Evolutionary conservation across 2,329 filamentous ascomycete species (phyloP).

Genomic region (Colletotrichum costaricense): DNA sequence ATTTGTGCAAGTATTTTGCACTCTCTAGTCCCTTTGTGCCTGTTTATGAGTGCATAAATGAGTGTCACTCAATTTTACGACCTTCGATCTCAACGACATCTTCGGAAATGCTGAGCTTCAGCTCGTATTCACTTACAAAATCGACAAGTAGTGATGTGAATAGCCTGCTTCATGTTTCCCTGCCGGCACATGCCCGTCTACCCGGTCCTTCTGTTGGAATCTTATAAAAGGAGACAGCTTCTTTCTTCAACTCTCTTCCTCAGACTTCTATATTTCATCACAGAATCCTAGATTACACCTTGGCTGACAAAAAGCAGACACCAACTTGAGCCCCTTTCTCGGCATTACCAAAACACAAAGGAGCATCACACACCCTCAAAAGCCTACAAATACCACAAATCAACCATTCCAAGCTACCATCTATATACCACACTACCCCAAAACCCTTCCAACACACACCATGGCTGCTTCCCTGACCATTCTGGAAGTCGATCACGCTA

Average conservation of each 20-base stretch:
- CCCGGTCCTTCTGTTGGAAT: neutral
- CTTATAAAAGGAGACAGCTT: neutral
- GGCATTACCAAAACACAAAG: neutral
- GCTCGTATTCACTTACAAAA: no score
- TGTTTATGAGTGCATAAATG: no score
- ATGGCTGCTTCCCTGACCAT: neutral
- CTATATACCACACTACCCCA: slow-evolving; percentile 28
- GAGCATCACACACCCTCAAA: neutral
- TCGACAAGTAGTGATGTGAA: neutral
- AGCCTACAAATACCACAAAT: no score
- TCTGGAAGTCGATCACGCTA: neutral
- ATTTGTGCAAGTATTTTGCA: neutral
- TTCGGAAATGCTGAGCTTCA: no score
- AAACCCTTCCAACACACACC: neutral
- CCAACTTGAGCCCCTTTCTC: neutral
- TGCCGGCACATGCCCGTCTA: neutral
- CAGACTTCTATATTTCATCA: neutral
- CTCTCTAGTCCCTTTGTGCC: no score
- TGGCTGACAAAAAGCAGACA: neutral
- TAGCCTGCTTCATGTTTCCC: neutral
- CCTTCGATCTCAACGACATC: no score
- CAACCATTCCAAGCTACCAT: slow-evolving; percentile 35
- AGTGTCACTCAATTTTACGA: no score
- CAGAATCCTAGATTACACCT: neutral
- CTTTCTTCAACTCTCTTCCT: neutral